Conservation (phyloP, 352 stramenopile species). For the Phytophthora gonapodyides region DNA sequence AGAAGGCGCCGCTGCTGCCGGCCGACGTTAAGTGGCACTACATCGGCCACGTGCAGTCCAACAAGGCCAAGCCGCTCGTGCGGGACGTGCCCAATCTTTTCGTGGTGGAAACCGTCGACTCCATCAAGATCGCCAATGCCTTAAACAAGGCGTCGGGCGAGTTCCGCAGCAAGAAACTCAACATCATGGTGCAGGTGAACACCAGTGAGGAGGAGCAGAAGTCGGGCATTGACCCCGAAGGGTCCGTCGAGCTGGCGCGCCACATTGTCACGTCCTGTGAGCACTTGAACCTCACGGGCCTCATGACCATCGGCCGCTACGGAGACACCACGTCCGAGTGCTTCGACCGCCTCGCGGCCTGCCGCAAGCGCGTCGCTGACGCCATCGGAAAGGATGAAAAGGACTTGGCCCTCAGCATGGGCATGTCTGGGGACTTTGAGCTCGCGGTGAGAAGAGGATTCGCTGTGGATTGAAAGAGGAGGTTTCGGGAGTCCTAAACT, state of each 20-base stretch:
- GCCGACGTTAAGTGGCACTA: conserved; percentile 97
- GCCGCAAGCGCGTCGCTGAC: conserved; percentile 69
- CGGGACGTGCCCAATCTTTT: conserved; percentile 93
- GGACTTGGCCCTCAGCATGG: conserved; percentile 97
- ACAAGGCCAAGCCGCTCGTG: conserved; percentile 96
- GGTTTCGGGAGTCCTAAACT: not conserved
- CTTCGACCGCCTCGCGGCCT: conserved; percentile 90
- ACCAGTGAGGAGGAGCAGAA: conserved; percentile 98
- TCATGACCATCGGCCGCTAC: conserved; percentile 99
- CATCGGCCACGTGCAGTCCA: conserved; percentile 98
- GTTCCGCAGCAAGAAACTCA: conserved; percentile 77
- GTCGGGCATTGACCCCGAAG: conserved; percentile 87
- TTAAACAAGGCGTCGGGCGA: conserved; percentile 89
- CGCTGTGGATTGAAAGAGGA: not conserved
- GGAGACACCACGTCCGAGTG: conserved; percentile 92
- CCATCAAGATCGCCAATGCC: conserved; percentile 96
- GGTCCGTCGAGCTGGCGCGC: conserved; percentile 76
- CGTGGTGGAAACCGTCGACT: conserved; percentile 97
- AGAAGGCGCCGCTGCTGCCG: conserved; percentile 92
- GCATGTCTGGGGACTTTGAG: conserved; percentile 99
- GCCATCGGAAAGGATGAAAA: conserved; percentile 63
- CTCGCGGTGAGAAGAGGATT: conserved; percentile 67
- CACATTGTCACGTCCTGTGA: conserved; percentile 92
- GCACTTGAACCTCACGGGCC: conserved; percentile 92
- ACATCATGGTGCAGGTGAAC: conserved; percentile 98